phyloP scores from a whole-genome alignment of 139 green algal species.

The Chlamydomonas applanata region DNA sequence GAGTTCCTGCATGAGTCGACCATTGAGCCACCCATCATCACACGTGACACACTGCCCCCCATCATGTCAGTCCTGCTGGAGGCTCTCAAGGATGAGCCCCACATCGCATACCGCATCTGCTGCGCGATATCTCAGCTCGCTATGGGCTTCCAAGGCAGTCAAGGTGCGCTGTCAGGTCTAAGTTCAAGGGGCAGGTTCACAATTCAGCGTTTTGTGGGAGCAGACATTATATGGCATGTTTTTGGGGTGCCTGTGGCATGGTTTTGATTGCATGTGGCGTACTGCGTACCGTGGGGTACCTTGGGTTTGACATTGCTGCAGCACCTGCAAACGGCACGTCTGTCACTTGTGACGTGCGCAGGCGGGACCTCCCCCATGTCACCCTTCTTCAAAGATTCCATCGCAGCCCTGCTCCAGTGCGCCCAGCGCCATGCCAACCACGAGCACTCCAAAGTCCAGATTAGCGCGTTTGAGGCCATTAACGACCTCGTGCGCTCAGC shows the following conservation, averaged over 20 bases:
- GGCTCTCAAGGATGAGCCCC: slow-evolving; percentile 71
- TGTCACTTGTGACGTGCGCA: slow-evolving; percentile 6
- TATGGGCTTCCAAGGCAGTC: slow-evolving; percentile 47
- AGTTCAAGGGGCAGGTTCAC: neutral
- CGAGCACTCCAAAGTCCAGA: slow-evolving; percentile 55
- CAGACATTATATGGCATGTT: neutral
- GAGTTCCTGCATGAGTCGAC: slow-evolving; percentile 83
- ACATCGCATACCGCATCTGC: slow-evolving; percentile 85
- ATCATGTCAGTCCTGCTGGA: slow-evolving; percentile 64
- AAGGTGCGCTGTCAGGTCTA: slow-evolving; percentile 6
- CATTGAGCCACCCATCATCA: slow-evolving; percentile 60
- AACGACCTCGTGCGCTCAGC: slow-evolving; percentile 89
- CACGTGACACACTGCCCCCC: slow-evolving; percentile 52
- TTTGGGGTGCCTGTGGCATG: too few species aligned
- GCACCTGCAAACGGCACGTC: neutral
- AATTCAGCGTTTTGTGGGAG: too few species aligned
- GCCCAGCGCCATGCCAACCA: slow-evolving; percentile 34
- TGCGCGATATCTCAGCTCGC: slow-evolving; percentile 85
- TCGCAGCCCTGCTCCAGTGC: slow-evolving; percentile 73
- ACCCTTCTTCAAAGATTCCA: slow-evolving; percentile 79
- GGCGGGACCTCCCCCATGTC: slow-evolving; percentile 66
- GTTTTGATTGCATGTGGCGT: too few species aligned
- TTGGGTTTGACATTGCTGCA: slow-evolving; percentile 2
- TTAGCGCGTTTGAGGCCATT: slow-evolving; percentile 90
- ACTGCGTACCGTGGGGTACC: neutral